A percentile compares a stretch with the other conserved stretches of the same genome.
Conservation (phyloP, 2,329 filamentous ascomycete genomes). For the Talaromyces pinophilus region DNA sequence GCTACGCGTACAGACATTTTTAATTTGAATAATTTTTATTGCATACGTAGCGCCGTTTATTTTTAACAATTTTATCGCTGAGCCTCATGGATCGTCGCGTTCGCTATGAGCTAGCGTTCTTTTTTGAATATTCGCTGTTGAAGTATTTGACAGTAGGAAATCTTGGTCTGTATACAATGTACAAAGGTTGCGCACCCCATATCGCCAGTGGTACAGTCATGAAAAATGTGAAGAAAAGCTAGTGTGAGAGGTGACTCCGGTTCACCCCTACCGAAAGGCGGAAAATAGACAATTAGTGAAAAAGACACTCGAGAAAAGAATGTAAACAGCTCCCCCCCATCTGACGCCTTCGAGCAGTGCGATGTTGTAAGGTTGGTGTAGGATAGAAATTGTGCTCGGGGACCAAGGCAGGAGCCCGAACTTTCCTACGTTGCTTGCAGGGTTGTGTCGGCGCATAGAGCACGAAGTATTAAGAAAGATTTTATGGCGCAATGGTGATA, state of each 20-base stretch:
- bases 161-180: slow-evolving; percentile 16
- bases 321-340: background rate
- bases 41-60: background rate
- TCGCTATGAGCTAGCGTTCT: background rate
- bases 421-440: background rate
- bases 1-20: background rate
- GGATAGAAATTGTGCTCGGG: slow-evolving; percentile 25
- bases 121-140: background rate
- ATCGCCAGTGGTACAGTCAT: slow-evolving; percentile 16
- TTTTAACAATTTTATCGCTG: background rate
- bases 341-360: slow-evolving; percentile 15
- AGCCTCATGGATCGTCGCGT: background rate
- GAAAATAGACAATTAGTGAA: slow-evolving; percentile 23
- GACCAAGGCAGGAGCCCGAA: background rate
- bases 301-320: slow-evolving; percentile 23
- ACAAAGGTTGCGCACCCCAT: slow-evolving; percentile 18
- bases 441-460: background rate
- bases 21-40: background rate
- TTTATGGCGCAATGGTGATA: slow-evolving; percentile 25
- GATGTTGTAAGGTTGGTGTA: slow-evolving; percentile 20
- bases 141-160: slow-evolving; percentile 13
- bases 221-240: background rate
- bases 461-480: background rate
- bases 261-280: slow-evolving; percentile 31
- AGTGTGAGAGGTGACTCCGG: slow-evolving; percentile 16